Evolutionary conservation across 164 flowering plant genomes (phyloP).

Genomic region (Berberis vulgaris): DNA sequence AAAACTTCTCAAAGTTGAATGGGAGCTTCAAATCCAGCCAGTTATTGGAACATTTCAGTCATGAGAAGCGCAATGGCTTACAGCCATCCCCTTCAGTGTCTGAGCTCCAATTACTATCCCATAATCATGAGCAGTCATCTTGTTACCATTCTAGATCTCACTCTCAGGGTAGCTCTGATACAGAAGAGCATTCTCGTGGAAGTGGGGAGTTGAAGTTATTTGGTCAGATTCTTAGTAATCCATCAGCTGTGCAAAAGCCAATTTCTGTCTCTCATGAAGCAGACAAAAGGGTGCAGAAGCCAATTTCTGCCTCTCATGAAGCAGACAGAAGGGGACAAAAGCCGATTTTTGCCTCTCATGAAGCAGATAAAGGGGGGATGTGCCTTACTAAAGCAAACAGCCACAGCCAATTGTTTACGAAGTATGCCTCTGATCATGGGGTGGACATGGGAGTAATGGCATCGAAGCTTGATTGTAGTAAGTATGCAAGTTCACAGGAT

Average conservation of each 20-base stretch:
- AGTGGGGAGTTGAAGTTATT: slow-evolving; percentile 71
- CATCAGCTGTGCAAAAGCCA: slow-evolving; percentile 29
- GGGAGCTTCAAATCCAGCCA: slow-evolving; percentile 11
- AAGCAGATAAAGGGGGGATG: slow-evolving; percentile 9
- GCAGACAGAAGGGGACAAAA: slow-evolving; percentile 13
- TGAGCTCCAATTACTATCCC: slow-evolving; percentile 24
- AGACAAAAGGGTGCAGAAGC: slow-evolving; percentile 17
- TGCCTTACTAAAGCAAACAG: slow-evolving; percentile 14
- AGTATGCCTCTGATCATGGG: slow-evolving; percentile 20
- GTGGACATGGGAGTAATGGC: slow-evolving; percentile 20
- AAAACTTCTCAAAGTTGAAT: slow-evolving; percentile 20
- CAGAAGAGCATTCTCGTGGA: slow-evolving; percentile 34
- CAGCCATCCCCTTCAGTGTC: slow-evolving; percentile 16
- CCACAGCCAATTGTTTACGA: slow-evolving; percentile 22
- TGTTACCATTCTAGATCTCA: slow-evolving; percentile 17
- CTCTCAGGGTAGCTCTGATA: slow-evolving; percentile 31
- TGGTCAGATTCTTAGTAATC: slow-evolving; percentile 64
- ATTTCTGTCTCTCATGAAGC: slow-evolving; percentile 16
- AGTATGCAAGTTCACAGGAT: slow-evolving; percentile 33
- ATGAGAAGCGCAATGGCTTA: slow-evolving; percentile 31
- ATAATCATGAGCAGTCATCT: slow-evolving; percentile 14
- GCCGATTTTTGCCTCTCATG: slow-evolving; percentile 9
- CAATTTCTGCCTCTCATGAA: slow-evolving; percentile 11
- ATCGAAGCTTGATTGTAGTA: slow-evolving; percentile 26
- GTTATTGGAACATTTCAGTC: slow-evolving; percentile 15